Evolutionary conservation across 2,329 filamentous ascomycete genomes (phyloP).

Genomic region (Coniochaeta sp.): DNA sequence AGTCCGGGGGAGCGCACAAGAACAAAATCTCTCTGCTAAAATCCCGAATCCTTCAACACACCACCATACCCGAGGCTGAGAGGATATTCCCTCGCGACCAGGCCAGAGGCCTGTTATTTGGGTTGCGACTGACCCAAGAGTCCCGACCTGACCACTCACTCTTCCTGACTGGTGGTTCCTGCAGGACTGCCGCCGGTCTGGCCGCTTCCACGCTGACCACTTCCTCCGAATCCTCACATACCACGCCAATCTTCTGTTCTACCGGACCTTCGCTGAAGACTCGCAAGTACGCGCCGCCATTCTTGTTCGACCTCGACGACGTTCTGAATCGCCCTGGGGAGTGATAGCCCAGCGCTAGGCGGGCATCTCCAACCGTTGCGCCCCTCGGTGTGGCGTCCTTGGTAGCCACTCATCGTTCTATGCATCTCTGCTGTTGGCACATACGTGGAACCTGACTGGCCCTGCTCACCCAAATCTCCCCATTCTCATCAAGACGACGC

Average conservation of each 20-base stretch:
- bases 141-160: not conserved
- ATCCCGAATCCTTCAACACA: not conserved
- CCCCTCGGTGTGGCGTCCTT: not conserved
- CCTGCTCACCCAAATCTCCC: not conserved
- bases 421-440: not conserved
- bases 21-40: not conserved
- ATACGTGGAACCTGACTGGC: not conserved
- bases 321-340: not conserved
- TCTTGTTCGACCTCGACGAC: not conserved
- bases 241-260: not conserved
- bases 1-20: not conserved
- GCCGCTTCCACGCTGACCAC: not conserved
- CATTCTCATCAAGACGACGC: not conserved
- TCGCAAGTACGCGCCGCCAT: not conserved
- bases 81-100: not conserved
- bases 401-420: not conserved
- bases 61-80: not conserved
- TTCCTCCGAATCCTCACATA: not conserved
- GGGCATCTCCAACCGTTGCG: not conserved
- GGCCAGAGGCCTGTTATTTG: not conserved
- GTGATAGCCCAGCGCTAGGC: not conserved
- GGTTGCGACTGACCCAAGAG: not conserved
- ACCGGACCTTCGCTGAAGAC: not conserved
- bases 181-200: not conserved
- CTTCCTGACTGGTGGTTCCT: not conserved